Base-by-base conservation (phyloP, 345 rosid genomes). In the Lepidium didymum region DNA sequence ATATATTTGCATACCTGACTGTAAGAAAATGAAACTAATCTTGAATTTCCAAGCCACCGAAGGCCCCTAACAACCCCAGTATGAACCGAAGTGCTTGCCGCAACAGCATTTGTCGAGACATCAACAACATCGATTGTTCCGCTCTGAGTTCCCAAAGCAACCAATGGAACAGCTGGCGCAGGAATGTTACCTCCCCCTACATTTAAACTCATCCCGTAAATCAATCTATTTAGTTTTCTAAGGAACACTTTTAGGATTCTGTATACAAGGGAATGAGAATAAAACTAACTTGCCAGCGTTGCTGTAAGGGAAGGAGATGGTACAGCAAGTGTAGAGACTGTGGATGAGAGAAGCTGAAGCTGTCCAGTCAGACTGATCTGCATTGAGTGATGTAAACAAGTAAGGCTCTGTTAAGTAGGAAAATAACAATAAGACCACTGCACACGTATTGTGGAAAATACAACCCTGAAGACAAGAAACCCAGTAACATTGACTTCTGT, bases 1-100 rank as follows among this genome's bases (percentile, higher is more conserved):
- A 74, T 43, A 23, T 46, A 62, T 34, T 21, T 54, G 41, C 36
- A 49, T 77, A 90, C 95, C 95, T 87, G 97, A 71, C 57, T 86
- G 77, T 78, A 81, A 42, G 98, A 89, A 84, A 87, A 86, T 59
- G 97, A 94, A 78, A 94, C 96, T 65, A 94, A 73, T 80, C 97
- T 91, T 73, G 97, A 94, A 78, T 94, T 94, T 62, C 97, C 99
- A 75, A 94, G 97, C 96, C 96, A 94, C 27, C 97, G 81, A 73
- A 94, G 80, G 57, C 99, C 99, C 78, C 91, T 84, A 69, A 94
- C 92, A 35, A 79, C 81, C 55, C 88, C 75, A 74, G 56, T 79
- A 77, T 91, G 99, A 79, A 83, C 95, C 6, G 87, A 82, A 80
- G 90, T 86, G 79, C 96, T 87, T 8, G 88, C 86, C 0, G 97